Evolutionary conservation across 2,329 filamentous ascomycete species (phyloP), one percentile per base, ranked within the genome.

Genomic region (Monilinia vaccinii-corymbosi): DNA sequence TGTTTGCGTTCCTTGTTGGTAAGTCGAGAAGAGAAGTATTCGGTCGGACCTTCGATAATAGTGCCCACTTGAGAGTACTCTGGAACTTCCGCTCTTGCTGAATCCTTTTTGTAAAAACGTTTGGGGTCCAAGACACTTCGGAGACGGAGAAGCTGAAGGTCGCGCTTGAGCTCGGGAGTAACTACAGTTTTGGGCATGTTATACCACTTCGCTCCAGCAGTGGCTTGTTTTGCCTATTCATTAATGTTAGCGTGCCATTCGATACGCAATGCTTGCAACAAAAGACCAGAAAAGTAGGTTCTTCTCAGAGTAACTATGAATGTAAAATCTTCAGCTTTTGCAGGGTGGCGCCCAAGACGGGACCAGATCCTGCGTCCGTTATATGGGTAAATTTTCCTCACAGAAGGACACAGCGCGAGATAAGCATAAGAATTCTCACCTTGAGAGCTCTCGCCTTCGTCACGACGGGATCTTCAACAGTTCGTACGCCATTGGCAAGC

Each of bases 61-160:
- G 89, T 93, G 60, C 93, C 94, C 32, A 96, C 84, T 69, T 96
- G 90, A 23, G 89, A 95, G 40, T 58, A 97, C 63, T 91, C 85
- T 1, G 94, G 94, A 1, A 87, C 75, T 62, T 68, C 60, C 16
- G 82, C 79, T 71, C 88, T 91, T 59, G 84, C 81, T 55, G 77
- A 82, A 56, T 93, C 86, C 74, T 97, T 97, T 40, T 70, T 71
- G 59, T 70, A 71, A 48, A 65, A 63, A 53, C 88, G 81, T 72
- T 97, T 93, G 0, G 91, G 86, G 66, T 97, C 93, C 25, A 97
- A 79, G 23, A 96, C 86, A 60, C 86, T 87, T 73, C 94, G 85
- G 87, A 97, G 93, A 65, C 90, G 86, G 61, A 99, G 78, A 13
- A 97, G 78, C 74, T 97, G 91, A 55, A 97, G 79, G 71, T 99